phyloP scores from a whole-genome alignment of 768 basidiomycete genomes.

The Flagelloscypha sp. region DNA sequence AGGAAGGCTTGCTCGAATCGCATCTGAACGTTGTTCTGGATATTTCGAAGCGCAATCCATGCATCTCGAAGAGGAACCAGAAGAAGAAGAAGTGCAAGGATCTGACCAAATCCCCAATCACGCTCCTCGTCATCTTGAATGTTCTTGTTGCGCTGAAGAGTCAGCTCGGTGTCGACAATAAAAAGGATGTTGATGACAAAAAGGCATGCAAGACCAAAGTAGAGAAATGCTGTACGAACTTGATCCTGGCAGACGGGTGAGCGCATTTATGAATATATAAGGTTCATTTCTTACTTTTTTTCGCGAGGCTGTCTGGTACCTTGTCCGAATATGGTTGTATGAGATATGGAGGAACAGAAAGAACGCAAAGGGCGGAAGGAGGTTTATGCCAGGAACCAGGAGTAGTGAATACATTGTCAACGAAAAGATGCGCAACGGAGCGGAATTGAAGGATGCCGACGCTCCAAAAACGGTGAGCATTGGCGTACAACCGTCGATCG shows the following conservation, averaged over 20 bases:
- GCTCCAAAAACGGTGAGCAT: conserved; percentile 9
- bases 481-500: conserved; percentile 4
- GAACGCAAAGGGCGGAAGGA: conserved; percentile 11
- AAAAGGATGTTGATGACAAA: conserved; percentile 13
- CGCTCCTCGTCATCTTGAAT: conserved; percentile 4
- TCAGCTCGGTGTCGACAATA: conserved; percentile 13
- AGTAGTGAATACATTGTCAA: conserved; percentile 13
- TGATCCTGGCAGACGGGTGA: no score
- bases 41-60: no score
- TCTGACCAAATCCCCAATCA: conserved; percentile 15
- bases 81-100: conserved; percentile 14
- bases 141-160: conserved; percentile 6
- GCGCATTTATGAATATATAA: no score
- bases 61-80: conserved; percentile 14
- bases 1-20: no score
- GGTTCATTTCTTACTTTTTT: no score
- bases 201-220: conserved; percentile 6
- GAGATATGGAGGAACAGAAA: conserved; percentile 11
- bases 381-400: conserved; percentile 15
- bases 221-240: no score
- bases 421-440: conserved; percentile 9
- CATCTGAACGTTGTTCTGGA: no score
- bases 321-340: no score
- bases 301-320: no score
- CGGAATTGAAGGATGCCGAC: conserved; percentile 7